phyloP scores from a whole-genome alignment of 2,329 filamentous ascomycete species.

The Fusarium pseudocircinatum region DNA sequence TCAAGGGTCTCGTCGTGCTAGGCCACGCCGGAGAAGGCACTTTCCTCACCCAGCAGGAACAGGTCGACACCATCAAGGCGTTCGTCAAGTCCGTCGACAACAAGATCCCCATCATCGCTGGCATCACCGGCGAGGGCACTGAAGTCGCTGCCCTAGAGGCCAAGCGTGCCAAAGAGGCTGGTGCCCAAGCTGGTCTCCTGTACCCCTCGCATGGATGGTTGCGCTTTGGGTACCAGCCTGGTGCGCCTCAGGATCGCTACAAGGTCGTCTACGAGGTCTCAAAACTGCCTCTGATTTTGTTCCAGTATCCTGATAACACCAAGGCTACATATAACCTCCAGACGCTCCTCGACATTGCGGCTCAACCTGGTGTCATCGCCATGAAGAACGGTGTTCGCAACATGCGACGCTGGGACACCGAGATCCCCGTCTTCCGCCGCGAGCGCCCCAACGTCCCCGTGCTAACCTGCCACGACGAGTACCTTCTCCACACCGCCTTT shows the following conservation, averaged over 20 bases:
- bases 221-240: constrained; percentile 63
- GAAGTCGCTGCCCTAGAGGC: constrained; percentile 62
- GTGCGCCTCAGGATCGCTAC: constrained; percentile 63
- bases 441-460: constrained; percentile 61
- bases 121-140: constrained; percentile 63
- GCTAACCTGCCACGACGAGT: constrained; percentile 63
- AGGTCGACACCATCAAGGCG: constrained; percentile 59
- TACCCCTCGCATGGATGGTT: constrained; percentile 65
- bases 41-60: constrained; percentile 61
- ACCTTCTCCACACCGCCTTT: constrained; percentile 61
- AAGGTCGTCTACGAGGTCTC: constrained; percentile 60
- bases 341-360: constrained; percentile 62
- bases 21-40: constrained; percentile 65
- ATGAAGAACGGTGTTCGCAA: constrained; percentile 68
- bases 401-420: constrained; percentile 66
- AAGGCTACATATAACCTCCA: constrained; percentile 62
- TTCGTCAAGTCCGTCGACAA: constrained; percentile 62
- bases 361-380: constrained; percentile 61
- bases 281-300: constrained; percentile 60
- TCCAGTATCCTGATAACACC: constrained; percentile 64
- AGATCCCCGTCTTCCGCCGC: constrained; percentile 61
- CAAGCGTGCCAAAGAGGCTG: constrained; percentile 60
- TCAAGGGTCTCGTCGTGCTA: constrained; percentile 63
- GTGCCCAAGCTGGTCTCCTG: constrained; percentile 60
- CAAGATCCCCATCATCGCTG: constrained; percentile 61